Base-by-base conservation (phyloP, 306 rosid species). In the Neltuma alba region DNA sequence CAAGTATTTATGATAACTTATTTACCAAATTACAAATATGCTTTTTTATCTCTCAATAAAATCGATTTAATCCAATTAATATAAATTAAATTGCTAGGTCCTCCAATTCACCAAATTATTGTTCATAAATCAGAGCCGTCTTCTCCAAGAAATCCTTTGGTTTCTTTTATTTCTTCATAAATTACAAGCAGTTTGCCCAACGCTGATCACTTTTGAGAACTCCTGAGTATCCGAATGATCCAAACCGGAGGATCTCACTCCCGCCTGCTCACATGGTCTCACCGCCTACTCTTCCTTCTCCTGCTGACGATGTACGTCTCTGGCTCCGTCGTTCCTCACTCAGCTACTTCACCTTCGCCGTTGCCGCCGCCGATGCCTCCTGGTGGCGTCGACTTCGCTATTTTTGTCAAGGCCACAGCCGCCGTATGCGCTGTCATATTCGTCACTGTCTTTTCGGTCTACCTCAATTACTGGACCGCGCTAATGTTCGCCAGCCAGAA, bases 251-350 rank as follows among this genome's bases (percentile, higher is more conserved):
- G 25, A 11, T 48, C 8, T 21, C 52, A 15, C 14, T 50, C 5
- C 13, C 23, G 7, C 11, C 27, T 21, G 9, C 52, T 44, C 42
- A 45, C 57, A 5, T 23, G 55, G 47, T 27, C 12, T 68, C 37
- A 23, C 36, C 1, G 52, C 9, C 23, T 62, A 8, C 38, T 65
- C 52, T 1, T 82, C 54, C 9, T 78, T 5, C 62, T 80, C 12
- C 58, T 80, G 2, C 2, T 14, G 8, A 5, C 8, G 44, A 4
- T 6, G 3, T 9, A 13, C 33, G 9, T 36, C 30, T 10, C 18
- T 15, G 16, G 28, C 30, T 72, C 2, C 41, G 79, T 71, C 12
- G 7, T 66, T 62, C 82, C 92, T n/a, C 89, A 87, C 79, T 60
- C 76, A 4, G 3, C 74, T 25, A n/a, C 64, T 9, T 76, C 75